Evolutionary conservation across 1,284 basidiomycete genomes (phyloP), one percentile per base, ranked within the genome.

Genomic region (Hemileia vastatrix): DNA sequence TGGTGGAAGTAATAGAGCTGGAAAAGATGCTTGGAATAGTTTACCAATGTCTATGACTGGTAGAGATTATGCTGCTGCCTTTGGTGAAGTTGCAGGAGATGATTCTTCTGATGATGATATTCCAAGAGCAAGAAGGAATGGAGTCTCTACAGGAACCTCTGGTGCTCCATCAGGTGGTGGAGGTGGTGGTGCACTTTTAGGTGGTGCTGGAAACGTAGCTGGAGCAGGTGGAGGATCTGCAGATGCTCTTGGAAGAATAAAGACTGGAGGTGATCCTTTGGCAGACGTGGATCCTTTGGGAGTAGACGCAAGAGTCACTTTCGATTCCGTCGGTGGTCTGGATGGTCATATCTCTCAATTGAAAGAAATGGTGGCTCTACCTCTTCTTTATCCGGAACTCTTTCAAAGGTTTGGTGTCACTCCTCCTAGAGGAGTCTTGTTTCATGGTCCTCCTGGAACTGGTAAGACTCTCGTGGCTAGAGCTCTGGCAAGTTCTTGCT

Each of bases 381-480:
- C 48, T 24, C n/a, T 50, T 13, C 48, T 50, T 18, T 50, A 50
- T 32, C 48, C 48, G n/a, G 48, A 50, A n/a, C 23, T 50, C 9
- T 50, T 50, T 18, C 48, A 50, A n/a, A 24, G 48, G 23, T 50
- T 50, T 32, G 48, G 48, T 13, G 48, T 50, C 48, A 50, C 48
- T n/a, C 48, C 48, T 24, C 48, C 48, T 50, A 9, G 48, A 24
- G 48, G 48, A 9, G 48, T 50, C 11, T n/a, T 50, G n/a, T 50
- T 50, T n/a, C 48, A 75, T 55, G 74, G 74, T 9, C 74, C 74
- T 1, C 74, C n/a, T n/a, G n/a, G n/a, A n/a, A n/a, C n/a, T n/a
- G n/a, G n/a, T n/a, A n/a, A n/a, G n/a, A n/a, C n/a, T 44, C 68
- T 75, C 27, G 71, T 75, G 3, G 48, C 48, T 15, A 24, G 48